Percentiles rank a stretch among this genome's conserved stretches.
Evolutionary conservation across 108 stramenopile species (phyloP).

Genomic region (Aurantiochytrium sp.): DNA sequence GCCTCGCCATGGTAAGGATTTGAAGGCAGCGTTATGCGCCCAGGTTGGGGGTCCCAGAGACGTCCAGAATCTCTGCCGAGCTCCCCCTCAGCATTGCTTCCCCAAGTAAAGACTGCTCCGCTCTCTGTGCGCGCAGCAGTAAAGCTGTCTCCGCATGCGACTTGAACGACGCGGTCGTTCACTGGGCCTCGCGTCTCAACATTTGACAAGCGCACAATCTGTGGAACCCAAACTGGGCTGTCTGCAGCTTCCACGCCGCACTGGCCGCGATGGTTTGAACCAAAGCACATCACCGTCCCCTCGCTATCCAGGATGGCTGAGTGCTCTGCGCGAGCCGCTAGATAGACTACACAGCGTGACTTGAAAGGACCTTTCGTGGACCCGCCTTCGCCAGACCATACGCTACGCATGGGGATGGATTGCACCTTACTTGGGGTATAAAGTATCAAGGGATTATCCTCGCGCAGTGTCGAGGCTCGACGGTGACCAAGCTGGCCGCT

Average conservation of each 20-base stretch:
- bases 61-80: not conserved
- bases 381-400: too few species aligned
- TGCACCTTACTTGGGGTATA: not conserved
- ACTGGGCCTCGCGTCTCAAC: not conserved
- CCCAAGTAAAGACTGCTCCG: not conserved
- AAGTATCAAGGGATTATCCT: not conserved
- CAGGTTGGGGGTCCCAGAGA: not conserved
- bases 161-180: not conserved
- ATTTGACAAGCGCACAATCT: not conserved
- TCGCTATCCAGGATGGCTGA: not conserved
- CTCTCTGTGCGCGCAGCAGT: not conserved
- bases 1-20: not conserved
- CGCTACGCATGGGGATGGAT: not conserved
- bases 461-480: not conserved
- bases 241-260: not conserved
- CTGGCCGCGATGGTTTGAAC: not conserved
- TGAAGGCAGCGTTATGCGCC: not conserved
- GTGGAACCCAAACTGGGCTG: not conserved
- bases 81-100: not conserved
- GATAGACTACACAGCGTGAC: not conserved
- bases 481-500: not conserved
- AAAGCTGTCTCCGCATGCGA: not conserved
- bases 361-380: not conserved
- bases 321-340: not conserved
- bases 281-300: not conserved